Percentiles rank a stretch among this genome's conserved stretches.
These are phyloP conservation scores for Oldenlandia corymbosa DNA, from an alignment of 257 asterid species.

Conservation along the genomic window DNA sequence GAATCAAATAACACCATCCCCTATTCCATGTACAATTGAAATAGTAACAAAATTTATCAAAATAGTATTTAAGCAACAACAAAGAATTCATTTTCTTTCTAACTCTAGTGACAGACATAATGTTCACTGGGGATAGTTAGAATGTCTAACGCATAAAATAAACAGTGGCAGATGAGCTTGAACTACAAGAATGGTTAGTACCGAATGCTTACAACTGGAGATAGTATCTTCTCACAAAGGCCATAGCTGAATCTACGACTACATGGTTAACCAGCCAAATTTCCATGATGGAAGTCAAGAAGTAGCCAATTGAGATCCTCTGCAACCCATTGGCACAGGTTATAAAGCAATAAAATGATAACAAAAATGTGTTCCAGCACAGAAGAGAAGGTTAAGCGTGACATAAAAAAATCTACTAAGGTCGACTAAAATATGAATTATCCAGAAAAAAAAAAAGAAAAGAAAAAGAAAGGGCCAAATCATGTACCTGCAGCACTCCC, in stretches of 20 bases:
- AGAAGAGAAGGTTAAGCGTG: not conserved
- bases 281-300: conserved; percentile 67
- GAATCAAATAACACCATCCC: not conserved
- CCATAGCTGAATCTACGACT: conserved; percentile 48
- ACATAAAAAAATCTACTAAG: not conserved
- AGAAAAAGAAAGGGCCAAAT: not conserved
- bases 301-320: conserved; percentile 87
- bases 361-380: not conserved
- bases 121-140: not conserved
- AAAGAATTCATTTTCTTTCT: not conserved
- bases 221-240: conserved; percentile 63
- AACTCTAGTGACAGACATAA: not conserved
- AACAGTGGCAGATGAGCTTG: not conserved
- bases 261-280: conserved; percentile 63
- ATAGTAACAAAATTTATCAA: too few species aligned
- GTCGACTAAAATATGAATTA: not conserved
- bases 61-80: not conserved
- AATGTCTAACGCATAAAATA: not conserved
- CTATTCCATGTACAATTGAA: too few species aligned
- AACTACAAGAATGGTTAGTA: not conserved
- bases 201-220: conserved; percentile 59
- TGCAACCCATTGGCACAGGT: conserved; percentile 26
- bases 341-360: conserved; percentile 9
- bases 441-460: not conserved
- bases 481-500: conserved; percentile 90